Evolutionary conservation across 441 rosid species (phyloP), one percentile per base, ranked within the genome.

Genomic region (Cnidoscolus chayamansa): DNA sequence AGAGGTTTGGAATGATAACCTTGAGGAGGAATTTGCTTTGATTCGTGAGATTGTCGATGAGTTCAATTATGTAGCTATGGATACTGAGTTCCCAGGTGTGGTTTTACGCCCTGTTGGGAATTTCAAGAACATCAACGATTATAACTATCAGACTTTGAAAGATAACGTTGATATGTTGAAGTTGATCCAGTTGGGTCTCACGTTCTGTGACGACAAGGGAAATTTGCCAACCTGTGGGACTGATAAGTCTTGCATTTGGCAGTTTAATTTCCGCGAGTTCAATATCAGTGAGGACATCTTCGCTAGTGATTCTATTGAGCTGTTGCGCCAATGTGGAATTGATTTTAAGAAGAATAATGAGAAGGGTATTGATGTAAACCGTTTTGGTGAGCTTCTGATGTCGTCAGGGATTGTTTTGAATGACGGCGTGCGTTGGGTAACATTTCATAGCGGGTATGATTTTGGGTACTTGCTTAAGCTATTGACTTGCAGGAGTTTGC

Each of bases 371-470:
- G 90, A 87, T 58, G 87, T 86, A 0, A 71, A 1, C 13, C 78
- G 79, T 17, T 92, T 92, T 47, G 88, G 88, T 0, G 88, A 86
- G 80, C 88, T 89, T 2, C 67, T 92, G 31, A 88, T 85, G 84
- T 80, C 93, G 0, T 92, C 95, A 0, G 95, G 93, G 50, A 67
- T 89, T 7, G 92, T 92, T 66, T 79, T 92, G 80, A 88, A 87
- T 74, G 86, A 84, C 9, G 40, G 50, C 11, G 77, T 90, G 65
- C 88, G 81, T 47, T 90, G 98, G 97, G 89, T 90, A 25, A 90
- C 98, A 1, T 92, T 92, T 77, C 97, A 92, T 15, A 83, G 97
- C 25, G 89, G 86, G 7, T 89, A 89, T 78, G 96, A 90, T 86
- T 88, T 90, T 20, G 96, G 96, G 3, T 90, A 90, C 71, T 74